Conservation (phyloP, 345 rosid genomes). For the Eucalyptus leucophloia region DNA sequence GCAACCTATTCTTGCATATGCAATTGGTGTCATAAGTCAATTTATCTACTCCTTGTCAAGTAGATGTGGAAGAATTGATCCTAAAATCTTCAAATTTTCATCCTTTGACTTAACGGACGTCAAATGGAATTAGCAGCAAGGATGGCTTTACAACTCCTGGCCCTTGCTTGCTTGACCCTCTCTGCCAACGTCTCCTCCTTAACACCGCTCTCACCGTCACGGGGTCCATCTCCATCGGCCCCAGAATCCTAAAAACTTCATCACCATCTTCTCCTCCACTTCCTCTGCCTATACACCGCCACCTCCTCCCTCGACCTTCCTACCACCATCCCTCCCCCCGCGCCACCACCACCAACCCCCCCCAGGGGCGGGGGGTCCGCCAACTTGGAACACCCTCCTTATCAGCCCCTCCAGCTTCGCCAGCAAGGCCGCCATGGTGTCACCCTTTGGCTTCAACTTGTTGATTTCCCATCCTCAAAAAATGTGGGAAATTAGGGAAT, state of each 20-base stretch:
- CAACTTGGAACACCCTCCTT: slow-evolving; percentile 53
- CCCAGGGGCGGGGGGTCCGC: not conserved
- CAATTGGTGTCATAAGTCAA: too few relatives aligned
- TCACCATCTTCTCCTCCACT: slow-evolving; percentile 38
- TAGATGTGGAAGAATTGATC: too few relatives aligned
- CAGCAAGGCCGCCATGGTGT: slow-evolving; percentile 66
- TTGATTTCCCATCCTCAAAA: slow-evolving; percentile 9
- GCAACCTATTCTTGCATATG: too few relatives aligned
- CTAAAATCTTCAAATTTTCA: too few relatives aligned
- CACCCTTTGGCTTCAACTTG: slow-evolving; percentile 59
- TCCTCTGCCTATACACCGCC: slow-evolving; percentile 64
- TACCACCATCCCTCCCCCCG: slow-evolving; percentile 51
- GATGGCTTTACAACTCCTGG: too few relatives aligned
- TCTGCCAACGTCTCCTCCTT: too few relatives aligned
- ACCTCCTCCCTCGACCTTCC: slow-evolving; percentile 86
- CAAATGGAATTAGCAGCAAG: too few relatives aligned
- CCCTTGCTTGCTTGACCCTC: too few relatives aligned
- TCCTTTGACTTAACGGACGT: too few relatives aligned
- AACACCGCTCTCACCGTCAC: slow-evolving; percentile 34
- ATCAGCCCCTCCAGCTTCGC: slow-evolving; percentile 59
- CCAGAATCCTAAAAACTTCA: slow-evolving; percentile 70
- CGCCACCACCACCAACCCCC: not conserved
- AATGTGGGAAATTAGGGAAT: not conserved
- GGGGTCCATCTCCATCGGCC: slow-evolving; percentile 89
- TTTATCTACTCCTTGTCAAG: too few relatives aligned